Conservation (phyloP, 345 rosid species). For the Bretschneidera sinensis region DNA sequence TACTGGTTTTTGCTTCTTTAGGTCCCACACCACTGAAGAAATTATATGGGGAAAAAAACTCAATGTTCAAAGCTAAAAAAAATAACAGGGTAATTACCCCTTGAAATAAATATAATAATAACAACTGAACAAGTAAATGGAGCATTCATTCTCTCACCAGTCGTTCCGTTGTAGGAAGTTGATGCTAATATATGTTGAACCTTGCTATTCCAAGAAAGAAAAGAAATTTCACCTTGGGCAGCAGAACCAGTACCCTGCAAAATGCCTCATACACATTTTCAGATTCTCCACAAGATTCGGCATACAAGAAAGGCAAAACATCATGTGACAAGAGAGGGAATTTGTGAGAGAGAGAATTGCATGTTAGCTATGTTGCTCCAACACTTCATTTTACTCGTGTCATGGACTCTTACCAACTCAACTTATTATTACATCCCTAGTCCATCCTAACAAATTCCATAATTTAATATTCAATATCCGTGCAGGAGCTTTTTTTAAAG, state of each 20-base stretch:
- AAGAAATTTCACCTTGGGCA: constrained; percentile 94
- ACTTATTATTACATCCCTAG: too few relatives aligned
- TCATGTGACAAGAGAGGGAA: not conserved
- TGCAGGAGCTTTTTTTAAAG: too few relatives aligned
- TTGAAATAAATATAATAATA: not conserved
- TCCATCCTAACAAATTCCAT: too few relatives aligned
- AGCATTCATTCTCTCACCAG: constrained; percentile 58
- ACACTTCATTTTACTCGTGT: too few relatives aligned
- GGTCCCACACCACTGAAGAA: constrained; percentile 88
- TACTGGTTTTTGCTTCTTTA: constrained; percentile 92
- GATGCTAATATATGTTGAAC: constrained; percentile 93
- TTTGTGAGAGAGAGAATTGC: not conserved
- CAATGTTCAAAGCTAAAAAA: not conserved
- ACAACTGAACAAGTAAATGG: not conserved
- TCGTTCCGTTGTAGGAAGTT: constrained; percentile 88
- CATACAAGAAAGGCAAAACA: too few relatives aligned
- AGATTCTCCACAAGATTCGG: constrained; percentile 2
- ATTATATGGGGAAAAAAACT: constrained; percentile 4
- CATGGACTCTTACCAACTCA: too few relatives aligned
- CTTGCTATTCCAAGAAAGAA: constrained; percentile 92
- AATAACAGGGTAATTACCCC: not conserved
- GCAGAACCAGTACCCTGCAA: constrained; percentile 91
- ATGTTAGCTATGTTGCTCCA: too few relatives aligned
- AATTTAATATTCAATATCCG: too few relatives aligned
- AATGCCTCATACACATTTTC: constrained; percentile 11